Evolutionary conservation across 2,329 filamentous ascomycete genomes (phyloP), one percentile per base, ranked within the genome.

Genomic region (Fusarium stilboides): DNA sequence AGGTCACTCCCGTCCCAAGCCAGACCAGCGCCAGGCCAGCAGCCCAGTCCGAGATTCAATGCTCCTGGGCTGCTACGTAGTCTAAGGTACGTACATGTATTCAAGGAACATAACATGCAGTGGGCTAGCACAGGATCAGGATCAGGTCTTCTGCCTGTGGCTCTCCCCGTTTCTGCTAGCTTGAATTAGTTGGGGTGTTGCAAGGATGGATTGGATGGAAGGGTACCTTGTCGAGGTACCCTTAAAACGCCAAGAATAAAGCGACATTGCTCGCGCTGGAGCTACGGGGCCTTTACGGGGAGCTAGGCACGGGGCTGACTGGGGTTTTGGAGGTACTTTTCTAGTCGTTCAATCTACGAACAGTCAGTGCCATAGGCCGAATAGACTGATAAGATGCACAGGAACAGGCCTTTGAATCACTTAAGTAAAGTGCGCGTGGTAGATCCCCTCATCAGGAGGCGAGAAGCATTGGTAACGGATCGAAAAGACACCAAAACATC

Each of bases 81-180:
- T n/a, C n/a, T n/a, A 59, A 56, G 56, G 56, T 56, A 58, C 17
- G 31, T 22, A 42, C 53, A 57, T 31, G 52, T 56, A 64, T 40
- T 19, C 60, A 64, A 60, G 62, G 45, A 59, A 53, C 45, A 44
- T 36, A 33, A n/a, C 24, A 56, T 34, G 53, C 53, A 49, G 44
- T 28, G 56, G 28, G 33, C 58, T 64, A 63, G 51, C 50, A 57
- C 58, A 64, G 58, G 33, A 68, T 68, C 58, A 64, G 58, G 33
- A 68, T 68, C 65, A 69, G 57, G 59, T 62, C 46, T 68, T 65
- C 63, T 64, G 55, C 45, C 45, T 69, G 45, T 69, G 59, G 67
- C 70, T 71, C 69, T 72, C 71, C 67, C 69, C 71, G 69, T 73
- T 72, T 70, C 63, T 72, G 59, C 69, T 68, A 64, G 65, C 63